Evolutionary conservation across 305 asterid genomes (phyloP), one percentile per base, ranked within the genome.

Genomic region (Fraxinus angustifolia): DNA sequence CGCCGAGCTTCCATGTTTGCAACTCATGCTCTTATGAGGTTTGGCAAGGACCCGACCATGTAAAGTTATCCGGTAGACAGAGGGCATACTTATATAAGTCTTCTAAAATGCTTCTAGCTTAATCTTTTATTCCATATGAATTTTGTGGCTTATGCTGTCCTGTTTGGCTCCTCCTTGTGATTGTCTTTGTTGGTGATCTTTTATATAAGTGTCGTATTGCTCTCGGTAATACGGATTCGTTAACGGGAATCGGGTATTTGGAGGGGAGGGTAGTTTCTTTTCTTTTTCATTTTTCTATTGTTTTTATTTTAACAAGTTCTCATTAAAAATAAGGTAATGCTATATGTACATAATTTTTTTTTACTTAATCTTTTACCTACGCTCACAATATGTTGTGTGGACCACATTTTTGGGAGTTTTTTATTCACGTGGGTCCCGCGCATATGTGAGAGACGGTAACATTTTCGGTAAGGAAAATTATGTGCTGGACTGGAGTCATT

Each of bases 1-100:
- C 86, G 90, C 45, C 83, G 96, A 77, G 94, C 88, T 0, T 89
- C 97, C 6, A 93, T 93, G 97, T 28, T 90, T 36, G 90, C 89
- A 10, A 90, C 94, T 84, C 97, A 93, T 88, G 94, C 90, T 80
- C 78, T 92, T 53, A 92, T 93, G 97, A 82, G 96, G 79, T 94
- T 89, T 65, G 98, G 97, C n/a, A 94, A 92, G 87, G 97, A 93
- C 82, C 97, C 93, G 36, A 40, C 87, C 82, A 36, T 35, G 82
- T 90, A 38, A 84, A 76, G 70, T 68, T 30, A 68, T 68, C 19
- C 10, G 8, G 21, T 8, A 11, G 40, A 68, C 74, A 12, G 11
- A 28, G 40, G 8, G 1, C 8, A 12, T 60, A 21, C 71, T 21
- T 60, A 5, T 1, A 38, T 1, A 11, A 11, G 8, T 11, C 36